Evolutionary conservation across 257 asterid species (phyloP).

Genomic region (Thymus quinquecostatus): DNA sequence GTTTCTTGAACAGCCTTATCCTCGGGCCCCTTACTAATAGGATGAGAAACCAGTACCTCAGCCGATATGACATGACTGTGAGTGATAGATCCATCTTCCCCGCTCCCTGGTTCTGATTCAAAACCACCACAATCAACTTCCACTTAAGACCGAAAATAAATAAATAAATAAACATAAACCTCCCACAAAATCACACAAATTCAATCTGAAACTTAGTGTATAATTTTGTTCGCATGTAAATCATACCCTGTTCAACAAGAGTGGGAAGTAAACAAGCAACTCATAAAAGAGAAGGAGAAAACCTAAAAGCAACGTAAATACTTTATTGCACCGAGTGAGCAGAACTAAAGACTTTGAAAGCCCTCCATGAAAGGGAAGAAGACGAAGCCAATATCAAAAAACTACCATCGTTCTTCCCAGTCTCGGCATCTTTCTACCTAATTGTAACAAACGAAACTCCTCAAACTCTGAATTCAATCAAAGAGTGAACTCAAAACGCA

Average conservation of each 20-base stretch:
- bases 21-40: constrained; percentile 29
- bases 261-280: constrained; percentile 8
- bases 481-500: background rate
- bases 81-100: constrained; percentile 29
- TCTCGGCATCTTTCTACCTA: background rate
- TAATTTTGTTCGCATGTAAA: background rate
- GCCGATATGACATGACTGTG: constrained; percentile 29
- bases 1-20: constrained; percentile 38
- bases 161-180: background rate
- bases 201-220: constrained; percentile 1
- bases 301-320: constrained; percentile 11
- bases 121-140: constrained; percentile 35
- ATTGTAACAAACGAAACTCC: constrained; percentile 19
- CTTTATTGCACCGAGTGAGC: background rate
- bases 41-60: constrained; percentile 31
- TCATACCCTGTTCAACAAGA: constrained; percentile 7
- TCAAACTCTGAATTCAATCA: background rate
- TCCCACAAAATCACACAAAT: constrained; percentile 13
- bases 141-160: background rate
- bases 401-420: background rate
- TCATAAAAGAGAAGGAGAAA: background rate
- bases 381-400: background rate
- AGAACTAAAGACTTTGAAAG: background rate
- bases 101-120: constrained; percentile 35
- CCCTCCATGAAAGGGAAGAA: constrained; percentile 4